phyloP scores from a whole-genome alignment of 805 yeast genomes.

The Kuraishia hungarica region DNA sequence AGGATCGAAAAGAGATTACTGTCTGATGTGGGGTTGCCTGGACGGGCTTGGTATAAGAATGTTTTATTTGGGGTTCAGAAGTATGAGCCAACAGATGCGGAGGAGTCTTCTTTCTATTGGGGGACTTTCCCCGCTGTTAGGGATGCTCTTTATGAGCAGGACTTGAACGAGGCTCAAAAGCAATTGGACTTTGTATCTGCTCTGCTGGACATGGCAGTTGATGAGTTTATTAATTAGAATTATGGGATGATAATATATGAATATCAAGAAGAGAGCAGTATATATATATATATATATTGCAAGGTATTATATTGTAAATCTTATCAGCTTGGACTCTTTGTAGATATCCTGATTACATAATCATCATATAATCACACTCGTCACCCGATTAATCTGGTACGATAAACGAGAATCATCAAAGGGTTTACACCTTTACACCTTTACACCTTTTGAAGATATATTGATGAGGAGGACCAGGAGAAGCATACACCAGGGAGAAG shows the following conservation, averaged over 20 bases:
- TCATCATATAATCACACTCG: too few relatives aligned
- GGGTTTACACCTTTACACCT: too few relatives aligned
- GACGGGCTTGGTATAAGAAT: conserved; percentile 62
- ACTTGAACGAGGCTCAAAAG: conserved; percentile 45
- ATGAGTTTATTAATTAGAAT: background rate
- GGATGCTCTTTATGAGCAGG: conserved; percentile 46
- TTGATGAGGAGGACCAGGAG: too few relatives aligned
- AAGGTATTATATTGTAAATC: too few relatives aligned
- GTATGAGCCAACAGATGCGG: conserved; percentile 37
- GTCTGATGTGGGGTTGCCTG: conserved; percentile 30
- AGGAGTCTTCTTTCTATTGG: conserved; percentile 34
- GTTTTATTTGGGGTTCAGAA: conserved; percentile 61
- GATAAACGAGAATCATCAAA: background rate
- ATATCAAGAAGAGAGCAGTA: background rate
- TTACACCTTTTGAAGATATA: too few relatives aligned
- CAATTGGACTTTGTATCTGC: conserved; percentile 38
- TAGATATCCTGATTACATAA: too few relatives aligned
- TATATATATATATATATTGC: background rate
- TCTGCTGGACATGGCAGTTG: conserved; percentile 14
- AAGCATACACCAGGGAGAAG: background rate
- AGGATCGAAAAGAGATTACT: conserved; percentile 47
- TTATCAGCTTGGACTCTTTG: too few relatives aligned
- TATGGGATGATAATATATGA: too few relatives aligned
- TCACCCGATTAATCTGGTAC: background rate
- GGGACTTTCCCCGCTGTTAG: conserved; percentile 72